Conservation (phyloP, 306 rosid genomes). For the Luffa aegyptiaca region DNA sequence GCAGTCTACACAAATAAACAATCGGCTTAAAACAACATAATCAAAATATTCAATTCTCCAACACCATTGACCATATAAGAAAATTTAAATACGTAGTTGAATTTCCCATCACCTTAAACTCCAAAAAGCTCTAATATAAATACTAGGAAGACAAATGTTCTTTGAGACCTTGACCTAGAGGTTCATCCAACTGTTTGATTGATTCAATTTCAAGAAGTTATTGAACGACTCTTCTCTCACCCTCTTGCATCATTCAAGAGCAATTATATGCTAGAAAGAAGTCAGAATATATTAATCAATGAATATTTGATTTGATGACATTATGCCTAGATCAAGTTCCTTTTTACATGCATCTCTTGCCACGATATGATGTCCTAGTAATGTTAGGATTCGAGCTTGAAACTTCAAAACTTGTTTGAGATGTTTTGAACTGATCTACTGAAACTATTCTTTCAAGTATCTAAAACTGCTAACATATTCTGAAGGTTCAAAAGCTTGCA, state of each 20-base stretch:
- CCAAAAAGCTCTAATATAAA: slow-evolving; percentile 58
- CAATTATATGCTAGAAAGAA: not conserved
- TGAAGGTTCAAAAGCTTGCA: slow-evolving; percentile 92
- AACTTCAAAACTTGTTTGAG: not conserved
- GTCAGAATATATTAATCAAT: not conserved
- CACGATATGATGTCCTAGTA: not conserved
- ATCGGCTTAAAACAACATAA: not conserved
- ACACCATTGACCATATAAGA: not conserved
- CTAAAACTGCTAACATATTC: slow-evolving; percentile 2
- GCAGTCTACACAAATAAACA: not conserved
- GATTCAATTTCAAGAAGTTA: slow-evolving; percentile 63
- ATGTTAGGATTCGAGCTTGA: not conserved
- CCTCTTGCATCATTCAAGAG: slow-evolving; percentile 34
- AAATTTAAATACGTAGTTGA: slow-evolving; percentile 39
- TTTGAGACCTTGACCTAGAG: slow-evolving; percentile 23
- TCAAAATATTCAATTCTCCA: not conserved
- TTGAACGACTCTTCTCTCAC: slow-evolving; percentile 53
- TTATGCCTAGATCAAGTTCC: not conserved
- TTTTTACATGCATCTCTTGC: not conserved
- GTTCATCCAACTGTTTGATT: slow-evolving; percentile 26
- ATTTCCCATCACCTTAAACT: slow-evolving; percentile 78
- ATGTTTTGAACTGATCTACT: not conserved
- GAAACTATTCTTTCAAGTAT: slow-evolving; percentile 7
- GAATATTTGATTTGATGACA: not conserved
- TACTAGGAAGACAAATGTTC: slow-evolving; percentile 63